Evolutionary conservation across 2,329 filamentous ascomycete species (phyloP).

Genomic region (Massarina eburnea): DNA sequence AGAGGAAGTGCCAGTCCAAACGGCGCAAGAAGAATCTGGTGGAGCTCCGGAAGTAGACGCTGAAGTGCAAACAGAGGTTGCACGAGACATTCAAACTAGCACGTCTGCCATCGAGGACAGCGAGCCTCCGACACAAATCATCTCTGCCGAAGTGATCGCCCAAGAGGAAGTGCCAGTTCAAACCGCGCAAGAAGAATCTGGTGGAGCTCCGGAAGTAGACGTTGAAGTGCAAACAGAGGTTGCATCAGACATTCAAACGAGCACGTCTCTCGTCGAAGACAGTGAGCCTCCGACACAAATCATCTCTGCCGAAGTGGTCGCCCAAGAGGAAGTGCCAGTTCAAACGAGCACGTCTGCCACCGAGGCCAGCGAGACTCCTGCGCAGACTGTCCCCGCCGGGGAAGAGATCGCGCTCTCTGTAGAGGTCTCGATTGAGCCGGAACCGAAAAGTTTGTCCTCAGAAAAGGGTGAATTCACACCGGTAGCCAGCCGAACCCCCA

Average conservation of each 20-base stretch:
- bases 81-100: slow-evolving; percentile 3
- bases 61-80: slow-evolving; percentile 7
- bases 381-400: slow-evolving; percentile 3
- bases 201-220: slow-evolving; percentile 8
- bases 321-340: background rate
- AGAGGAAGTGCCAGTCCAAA: slow-evolving; percentile 1
- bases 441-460: slow-evolving; percentile 31
- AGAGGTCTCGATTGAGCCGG: slow-evolving; percentile 24
- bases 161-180: background rate
- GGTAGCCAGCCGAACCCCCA: slow-evolving; percentile 22
- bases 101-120: background rate
- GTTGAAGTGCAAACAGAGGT: slow-evolving; percentile 7
- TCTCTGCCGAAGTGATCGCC: background rate
- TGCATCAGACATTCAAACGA: slow-evolving; percentile 3
- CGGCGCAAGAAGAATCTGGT: slow-evolving; percentile 1
- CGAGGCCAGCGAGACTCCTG: slow-evolving; percentile 3
- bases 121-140: too few relatives aligned
- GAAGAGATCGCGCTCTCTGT: slow-evolving; percentile 16
- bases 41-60: slow-evolving; percentile 10
- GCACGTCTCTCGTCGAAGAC: background rate
- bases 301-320: background rate
- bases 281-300: too few relatives aligned
- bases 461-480: slow-evolving; percentile 27
- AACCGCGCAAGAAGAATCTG: slow-evolving; percentile 2
- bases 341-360: background rate